Base-by-base conservation (phyloP, 495 filamentous ascomycete genomes). In the Xylaria longipes region DNA sequence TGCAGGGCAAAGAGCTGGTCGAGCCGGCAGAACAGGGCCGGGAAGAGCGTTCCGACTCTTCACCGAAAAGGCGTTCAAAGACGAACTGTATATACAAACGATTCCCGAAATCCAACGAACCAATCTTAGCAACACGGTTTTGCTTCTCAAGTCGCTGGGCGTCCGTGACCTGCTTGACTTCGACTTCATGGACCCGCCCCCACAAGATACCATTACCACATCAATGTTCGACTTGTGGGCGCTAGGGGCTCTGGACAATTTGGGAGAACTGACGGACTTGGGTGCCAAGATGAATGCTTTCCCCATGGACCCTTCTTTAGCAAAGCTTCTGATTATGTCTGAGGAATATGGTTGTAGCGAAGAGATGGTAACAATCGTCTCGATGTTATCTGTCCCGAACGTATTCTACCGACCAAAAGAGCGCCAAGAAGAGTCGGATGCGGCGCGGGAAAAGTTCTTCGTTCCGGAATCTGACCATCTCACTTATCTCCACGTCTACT, bases 371-470 rank as follows among this genome's bases (percentile, higher is more conserved):
- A 98, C 94, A 1, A 98, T 99, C 71, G 97, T 98, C 25, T 95
- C 94, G 33, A 98, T 99, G 97, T 88, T 99, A 20, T 97, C 94
- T 4, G 97, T 98, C 0, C 96, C 97, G 15, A 94, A 89, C 73
- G 96, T 98, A 50, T 99, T 98, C 85, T 98, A 97, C 81, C 93
- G 97, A 22, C 97, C 97, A 11, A 98, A 97, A 75, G 97, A 99
- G 79, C 92, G 97, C 0, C 93, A 97, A 75, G 97, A 98, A 74
- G 97, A 99, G 82, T 94, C 94, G 20, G 97, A 99, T 77, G 90
- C 94, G 0, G 95, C 97, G 5, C 88, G 95, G n/a, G 97, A 99
- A 76, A 97, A 98, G 76, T 99, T 99, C 81, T 98, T 97, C 80
- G 97, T 98, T 17, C 93, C 94, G 20, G 96, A 99, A 82, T 97